Percentiles rank a stretch among this genome's conserved stretches.
phyloP scores from a whole-genome alignment of 192 early-diverging fungal species.

The Entrophospora sp. region DNA sequence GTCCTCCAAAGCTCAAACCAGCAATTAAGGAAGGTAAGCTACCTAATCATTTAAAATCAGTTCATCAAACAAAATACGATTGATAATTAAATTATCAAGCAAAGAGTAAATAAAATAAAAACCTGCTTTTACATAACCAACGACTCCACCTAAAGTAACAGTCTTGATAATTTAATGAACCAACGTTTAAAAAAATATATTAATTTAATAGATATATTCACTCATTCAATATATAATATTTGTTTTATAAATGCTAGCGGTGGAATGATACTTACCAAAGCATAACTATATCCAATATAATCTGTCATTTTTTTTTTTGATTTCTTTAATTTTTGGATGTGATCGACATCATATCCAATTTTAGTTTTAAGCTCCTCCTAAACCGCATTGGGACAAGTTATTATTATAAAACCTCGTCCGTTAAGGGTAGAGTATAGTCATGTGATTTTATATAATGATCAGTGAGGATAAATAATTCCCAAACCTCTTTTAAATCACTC shows the following conservation, averaged over 20 bases:
- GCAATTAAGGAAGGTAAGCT: constrained; percentile 23
- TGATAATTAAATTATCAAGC: background rate
- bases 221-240: background rate
- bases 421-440: too few species aligned
- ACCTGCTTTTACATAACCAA: constrained; percentile 23
- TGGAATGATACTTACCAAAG: background rate
- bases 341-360: too few species aligned
- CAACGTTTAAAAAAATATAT: background rate
- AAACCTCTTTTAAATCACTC: too few species aligned
- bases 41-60: constrained; percentile 16
- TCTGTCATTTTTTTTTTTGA: constrained; percentile 13
- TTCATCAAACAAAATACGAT: background rate
- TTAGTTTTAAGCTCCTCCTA: too few species aligned
- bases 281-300: constrained; percentile 22
- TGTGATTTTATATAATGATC: too few species aligned
- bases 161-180: background rate
- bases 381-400: too few species aligned
- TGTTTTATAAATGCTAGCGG: background rate
- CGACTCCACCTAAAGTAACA: constrained; percentile 20
- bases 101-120: background rate
- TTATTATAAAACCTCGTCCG: too few species aligned
- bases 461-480: too few species aligned
- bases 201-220: background rate
- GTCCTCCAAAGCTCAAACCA: constrained; percentile 25
- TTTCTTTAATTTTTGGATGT: too few species aligned